Evolutionary conservation across 257 asterid genomes (phyloP).

Genomic region (Solanum ahanhuiri): DNA sequence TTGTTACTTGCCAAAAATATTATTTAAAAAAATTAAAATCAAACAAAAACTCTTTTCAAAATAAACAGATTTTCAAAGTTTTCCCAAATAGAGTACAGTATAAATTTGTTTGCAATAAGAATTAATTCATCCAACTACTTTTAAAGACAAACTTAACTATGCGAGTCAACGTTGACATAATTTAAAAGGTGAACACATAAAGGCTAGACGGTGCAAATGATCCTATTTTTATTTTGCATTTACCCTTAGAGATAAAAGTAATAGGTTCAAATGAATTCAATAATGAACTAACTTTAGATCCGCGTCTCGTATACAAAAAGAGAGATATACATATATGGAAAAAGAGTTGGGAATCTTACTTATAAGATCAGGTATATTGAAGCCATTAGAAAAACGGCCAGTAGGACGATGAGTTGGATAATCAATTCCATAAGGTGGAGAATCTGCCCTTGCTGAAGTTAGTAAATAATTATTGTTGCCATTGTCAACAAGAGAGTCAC

Average conservation of each 20-base stretch:
- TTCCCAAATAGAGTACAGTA: no score
- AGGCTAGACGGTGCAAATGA: neutral
- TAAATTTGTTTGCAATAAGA: no score
- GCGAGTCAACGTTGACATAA: neutral
- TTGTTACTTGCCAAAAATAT: neutral
- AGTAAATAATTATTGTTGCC: constrained; percentile 64
- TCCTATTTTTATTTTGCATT: neutral
- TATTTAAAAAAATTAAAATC: no score
- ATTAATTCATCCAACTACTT: no score
- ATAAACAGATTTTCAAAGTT: no score
- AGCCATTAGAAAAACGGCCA: constrained; percentile 71
- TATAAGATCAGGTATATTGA: constrained; percentile 65
- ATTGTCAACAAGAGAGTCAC: constrained; percentile 68
- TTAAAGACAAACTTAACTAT: neutral
- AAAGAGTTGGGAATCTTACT: constrained; percentile 13
- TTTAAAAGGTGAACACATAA: no score
- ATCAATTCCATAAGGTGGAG: constrained; percentile 75
- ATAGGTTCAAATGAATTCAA: neutral
- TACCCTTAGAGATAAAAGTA: neutral
- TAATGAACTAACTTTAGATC: neutral
- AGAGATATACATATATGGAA: no score
- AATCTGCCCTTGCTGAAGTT: constrained; percentile 66
- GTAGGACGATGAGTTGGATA: constrained; percentile 67
- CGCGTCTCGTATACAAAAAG: neutral
- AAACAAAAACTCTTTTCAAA: no score